These are phyloP conservation scores for Penstemon barbatus DNA, from an alignment of 257 asterid genomes.

Conservation along the genomic window DNA sequence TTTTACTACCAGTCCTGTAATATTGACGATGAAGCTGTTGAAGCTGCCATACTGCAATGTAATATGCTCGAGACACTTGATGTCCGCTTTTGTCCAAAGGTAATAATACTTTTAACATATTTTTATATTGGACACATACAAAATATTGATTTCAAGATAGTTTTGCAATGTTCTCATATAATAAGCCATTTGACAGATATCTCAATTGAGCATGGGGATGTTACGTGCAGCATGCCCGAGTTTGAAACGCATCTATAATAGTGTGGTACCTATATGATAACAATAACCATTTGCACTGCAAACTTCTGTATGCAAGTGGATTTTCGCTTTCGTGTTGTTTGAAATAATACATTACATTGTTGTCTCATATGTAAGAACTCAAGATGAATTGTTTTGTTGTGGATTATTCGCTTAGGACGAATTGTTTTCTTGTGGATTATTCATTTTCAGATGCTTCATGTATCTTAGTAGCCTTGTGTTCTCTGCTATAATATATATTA, in stretches of 20 bases:
- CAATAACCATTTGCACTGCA: background rate
- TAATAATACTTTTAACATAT: constrained; percentile 9
- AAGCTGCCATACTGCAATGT: constrained; percentile 71
- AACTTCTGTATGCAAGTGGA: constrained; percentile 24
- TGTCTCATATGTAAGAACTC: too few species aligned
- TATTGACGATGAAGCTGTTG: constrained; percentile 79
- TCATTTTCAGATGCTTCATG: too few species aligned
- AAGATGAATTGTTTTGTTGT: too few species aligned
- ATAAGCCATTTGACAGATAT: constrained; percentile 48
- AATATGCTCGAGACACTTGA: constrained; percentile 92
- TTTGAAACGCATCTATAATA: constrained; percentile 87
- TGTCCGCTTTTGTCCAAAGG: constrained; percentile 96
- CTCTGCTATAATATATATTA: too few species aligned
- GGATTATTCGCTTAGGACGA: too few species aligned
- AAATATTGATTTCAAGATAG: background rate
- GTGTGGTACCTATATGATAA: constrained; percentile 53
- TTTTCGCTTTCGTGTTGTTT: constrained; percentile 6
- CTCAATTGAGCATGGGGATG: constrained; percentile 61
- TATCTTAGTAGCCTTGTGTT: too few species aligned
- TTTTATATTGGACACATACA: background rate
- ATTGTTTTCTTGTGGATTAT: too few species aligned
- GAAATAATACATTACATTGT: background rate
- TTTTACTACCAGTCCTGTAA: constrained; percentile 61
- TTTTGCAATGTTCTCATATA: background rate
- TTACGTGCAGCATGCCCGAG: constrained; percentile 76